Conservation (phyloP, 257 asterid species). For the Vinca minor region DNA sequence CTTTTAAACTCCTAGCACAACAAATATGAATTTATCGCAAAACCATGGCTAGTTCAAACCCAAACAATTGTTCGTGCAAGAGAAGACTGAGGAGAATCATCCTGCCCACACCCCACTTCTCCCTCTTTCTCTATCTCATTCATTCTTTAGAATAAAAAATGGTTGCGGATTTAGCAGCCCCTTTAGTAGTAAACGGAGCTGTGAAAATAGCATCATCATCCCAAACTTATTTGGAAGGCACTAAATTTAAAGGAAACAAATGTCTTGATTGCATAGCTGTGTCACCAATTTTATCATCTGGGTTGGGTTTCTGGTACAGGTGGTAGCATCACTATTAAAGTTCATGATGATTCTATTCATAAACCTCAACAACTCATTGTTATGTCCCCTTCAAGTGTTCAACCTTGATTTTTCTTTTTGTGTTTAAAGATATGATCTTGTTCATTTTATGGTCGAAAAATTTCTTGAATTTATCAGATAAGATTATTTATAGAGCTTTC, state of each 20-base stretch:
- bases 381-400: conserved; percentile 96
- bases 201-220: conserved; percentile 42
- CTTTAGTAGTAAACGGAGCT: conserved; percentile 49
- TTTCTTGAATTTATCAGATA: not conserved
- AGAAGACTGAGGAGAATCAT: not conserved
- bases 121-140: no score
- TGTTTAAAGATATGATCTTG: not conserved
- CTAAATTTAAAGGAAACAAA: conserved; percentile 57
- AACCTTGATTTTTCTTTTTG: not conserved
- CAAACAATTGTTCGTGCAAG: no score
- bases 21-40: no score
- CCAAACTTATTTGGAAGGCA: conserved; percentile 62
- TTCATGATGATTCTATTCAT: conserved; percentile 81
- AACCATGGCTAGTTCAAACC: no score
- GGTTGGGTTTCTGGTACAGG: conserved; percentile 99
- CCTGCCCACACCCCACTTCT: not conserved
- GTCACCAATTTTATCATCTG: conserved; percentile 80
- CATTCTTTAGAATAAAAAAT: conserved; percentile 14
- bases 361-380: conserved; percentile 71
- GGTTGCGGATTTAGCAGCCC: conserved; percentile 50
- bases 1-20: no score
- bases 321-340: conserved; percentile 92
- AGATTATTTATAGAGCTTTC: not conserved
- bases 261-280: conserved; percentile 67
- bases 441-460: not conserved